These are phyloP conservation scores for Megacollybia platyphylla DNA, from an alignment of 1,284 basidiomycete species.

Conservation along the genomic window DNA sequence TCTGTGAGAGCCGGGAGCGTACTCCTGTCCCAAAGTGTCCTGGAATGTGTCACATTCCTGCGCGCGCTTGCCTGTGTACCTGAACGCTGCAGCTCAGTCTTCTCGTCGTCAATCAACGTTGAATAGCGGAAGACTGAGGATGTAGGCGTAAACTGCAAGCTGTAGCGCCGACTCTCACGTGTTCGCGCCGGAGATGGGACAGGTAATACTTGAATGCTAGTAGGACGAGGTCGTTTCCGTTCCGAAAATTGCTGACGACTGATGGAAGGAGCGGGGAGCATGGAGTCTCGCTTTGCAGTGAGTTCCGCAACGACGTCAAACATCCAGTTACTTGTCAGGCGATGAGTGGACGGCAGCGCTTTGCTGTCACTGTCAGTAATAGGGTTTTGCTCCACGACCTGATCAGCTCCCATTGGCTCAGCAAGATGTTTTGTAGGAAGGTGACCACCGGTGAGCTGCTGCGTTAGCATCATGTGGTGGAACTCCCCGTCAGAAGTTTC, in stretches of 20 bases:
- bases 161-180: constrained; percentile 23
- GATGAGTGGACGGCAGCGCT: not conserved
- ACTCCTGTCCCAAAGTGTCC: constrained; percentile 14
- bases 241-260: not conserved
- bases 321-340: constrained; percentile 52
- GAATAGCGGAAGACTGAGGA: constrained; percentile 27
- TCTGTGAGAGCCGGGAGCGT: constrained; percentile 16
- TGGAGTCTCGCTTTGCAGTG: constrained; percentile 15
- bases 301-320: constrained; percentile 62
- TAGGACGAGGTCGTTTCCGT: constrained; percentile 16
- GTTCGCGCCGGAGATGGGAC: constrained; percentile 3
- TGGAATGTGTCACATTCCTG: constrained; percentile 10
- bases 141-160: constrained; percentile 52
- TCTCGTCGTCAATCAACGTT: constrained; percentile 19
- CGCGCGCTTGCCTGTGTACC: constrained; percentile 18
- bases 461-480: constrained; percentile 31
- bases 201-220: constrained; percentile 15
- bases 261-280: not conserved
- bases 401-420: not conserved
- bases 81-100: constrained; percentile 24
- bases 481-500: constrained; percentile 47
- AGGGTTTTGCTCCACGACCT: not conserved
- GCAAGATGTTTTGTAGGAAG: not conserved
- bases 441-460: not conserved
- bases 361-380: constrained; percentile 1